A percentile compares a stretch with the other conserved stretches of the same genome.
These are phyloP conservation scores for Acanthamoeba castellanii DNA, from an alignment of 208 protist species.

Conservation along the genomic window DNA sequence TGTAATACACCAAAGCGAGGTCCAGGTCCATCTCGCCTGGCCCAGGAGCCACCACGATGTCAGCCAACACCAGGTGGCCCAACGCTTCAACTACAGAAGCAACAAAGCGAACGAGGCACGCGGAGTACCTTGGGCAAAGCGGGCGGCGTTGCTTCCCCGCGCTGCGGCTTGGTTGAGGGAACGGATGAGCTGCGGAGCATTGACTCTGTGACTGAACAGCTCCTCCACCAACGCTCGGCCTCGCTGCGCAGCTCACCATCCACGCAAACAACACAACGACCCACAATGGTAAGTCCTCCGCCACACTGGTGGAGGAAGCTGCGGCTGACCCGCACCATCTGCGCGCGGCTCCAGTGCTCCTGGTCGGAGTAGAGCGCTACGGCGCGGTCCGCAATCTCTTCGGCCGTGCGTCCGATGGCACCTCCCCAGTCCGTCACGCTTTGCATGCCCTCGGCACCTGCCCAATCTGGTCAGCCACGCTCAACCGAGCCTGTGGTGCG, in stretches of 20 bases:
- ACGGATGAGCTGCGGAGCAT: not conserved
- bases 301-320: no score
- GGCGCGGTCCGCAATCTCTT: not conserved
- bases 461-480: no score
- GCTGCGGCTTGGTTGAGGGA: not conserved
- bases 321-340: not conserved
- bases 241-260: not conserved
- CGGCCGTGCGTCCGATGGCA: not conserved
- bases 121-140: not conserved
- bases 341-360: not conserved
- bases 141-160: not conserved
- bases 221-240: not conserved
- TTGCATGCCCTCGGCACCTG: constrained; percentile 19
- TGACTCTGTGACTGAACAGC: not conserved
- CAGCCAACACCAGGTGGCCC: not conserved
- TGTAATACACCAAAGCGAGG: not conserved
- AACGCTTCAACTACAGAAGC: no score
- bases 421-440: not conserved
- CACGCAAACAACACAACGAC: not conserved
- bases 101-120: not conserved
- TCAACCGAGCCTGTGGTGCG: no score
- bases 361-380: constrained; percentile 2
- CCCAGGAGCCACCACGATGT: no score
- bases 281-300: not conserved
- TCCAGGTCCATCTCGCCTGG: constrained; percentile 2